phyloP scores from a whole-genome alignment of 2,329 filamentous ascomycete species.

The Pseudocercospora fuligena region DNA sequence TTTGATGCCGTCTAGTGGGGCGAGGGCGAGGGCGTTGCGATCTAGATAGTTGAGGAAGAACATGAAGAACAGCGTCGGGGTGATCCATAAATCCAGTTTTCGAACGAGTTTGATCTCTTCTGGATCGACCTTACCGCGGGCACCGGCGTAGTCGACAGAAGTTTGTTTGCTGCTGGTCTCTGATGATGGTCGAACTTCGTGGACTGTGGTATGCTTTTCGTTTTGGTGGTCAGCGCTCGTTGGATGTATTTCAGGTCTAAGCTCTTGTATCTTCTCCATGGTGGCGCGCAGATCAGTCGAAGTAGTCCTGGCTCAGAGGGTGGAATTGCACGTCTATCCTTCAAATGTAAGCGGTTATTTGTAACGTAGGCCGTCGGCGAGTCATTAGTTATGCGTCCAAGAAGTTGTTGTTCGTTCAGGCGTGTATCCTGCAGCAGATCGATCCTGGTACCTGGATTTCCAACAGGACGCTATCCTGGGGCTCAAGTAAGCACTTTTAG shows the following conservation, averaged over 20 bases:
- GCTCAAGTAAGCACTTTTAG: neutral
- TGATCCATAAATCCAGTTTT: constrained; percentile 15
- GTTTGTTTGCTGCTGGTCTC: neutral
- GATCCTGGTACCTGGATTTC: neutral
- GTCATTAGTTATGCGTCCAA: neutral
- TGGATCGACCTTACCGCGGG: constrained; percentile 1
- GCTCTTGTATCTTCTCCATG: neutral
- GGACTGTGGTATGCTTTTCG: neutral
- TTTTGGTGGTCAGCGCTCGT: too few species aligned
- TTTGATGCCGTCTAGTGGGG: neutral
- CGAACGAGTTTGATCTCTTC: constrained; percentile 14
- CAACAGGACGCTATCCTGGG: neutral
- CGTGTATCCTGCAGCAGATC: neutral
- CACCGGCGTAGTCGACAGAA: neutral
- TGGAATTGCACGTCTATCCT: too few species aligned
- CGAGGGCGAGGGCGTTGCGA: constrained; percentile 6
- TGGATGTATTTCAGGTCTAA: too few species aligned
- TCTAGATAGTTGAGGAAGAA: constrained; percentile 7
- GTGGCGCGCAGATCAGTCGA: neutral
- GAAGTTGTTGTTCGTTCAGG: neutral
- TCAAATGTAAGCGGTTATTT: too few species aligned
- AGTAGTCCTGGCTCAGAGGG: too few species aligned
- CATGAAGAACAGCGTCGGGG: constrained; percentile 8
- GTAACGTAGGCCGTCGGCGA: too few species aligned
- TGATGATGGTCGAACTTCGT: neutral